Base-by-base conservation (phyloP, 1,139 yeast species). In the Geotrichum citri-aurantii region DNA sequence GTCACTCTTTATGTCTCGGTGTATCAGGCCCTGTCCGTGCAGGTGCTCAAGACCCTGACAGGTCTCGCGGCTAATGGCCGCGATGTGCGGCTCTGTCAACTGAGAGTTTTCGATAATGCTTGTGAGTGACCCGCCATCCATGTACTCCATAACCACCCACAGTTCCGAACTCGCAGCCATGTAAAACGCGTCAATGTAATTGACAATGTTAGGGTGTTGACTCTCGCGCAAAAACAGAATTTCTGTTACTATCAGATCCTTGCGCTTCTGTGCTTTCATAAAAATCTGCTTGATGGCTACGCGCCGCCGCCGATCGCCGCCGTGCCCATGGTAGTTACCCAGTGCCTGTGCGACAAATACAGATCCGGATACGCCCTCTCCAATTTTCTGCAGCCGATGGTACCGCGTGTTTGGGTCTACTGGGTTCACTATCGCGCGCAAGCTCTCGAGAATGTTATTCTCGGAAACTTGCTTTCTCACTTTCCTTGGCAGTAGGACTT, bases 111-210 rank as follows among this genome's bases (percentile, higher is more conserved):
- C 95, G 71, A 93, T 92, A 50, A 95, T 88, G 75, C 93, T 99
- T 0, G 98, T 93, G 62, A 86, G 72, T 2, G 91, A 83, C 1
- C 93, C 93, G 59, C 92, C 92, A 71, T 90, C 96, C 97, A 90
- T 90, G 70, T 83, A 90, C 72, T 90, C 97, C 97, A 90, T 90
- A 29, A 90, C 88, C 23, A 90, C 96, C 97, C 97, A 90, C 62
- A 90, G 77, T 60, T 77, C 96, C 27, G 69, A 66, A 24, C 66
- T 75, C 23, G 71, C 73, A 51, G 87, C 74, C 57, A 92, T 74
- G 69, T 84, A 92, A 26, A 26, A 26, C 0, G 97, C 86, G 68
- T 91, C 96, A 63, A 92, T 82, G 69, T 87, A 93, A 72, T 92
- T 91, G 59, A 92, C 98, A 72, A 92, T 91, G 69, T 92, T 92